Evolutionary conservation across 306 rosid species (phyloP).

Genomic region (Dalbergia cochinchinensis): DNA sequence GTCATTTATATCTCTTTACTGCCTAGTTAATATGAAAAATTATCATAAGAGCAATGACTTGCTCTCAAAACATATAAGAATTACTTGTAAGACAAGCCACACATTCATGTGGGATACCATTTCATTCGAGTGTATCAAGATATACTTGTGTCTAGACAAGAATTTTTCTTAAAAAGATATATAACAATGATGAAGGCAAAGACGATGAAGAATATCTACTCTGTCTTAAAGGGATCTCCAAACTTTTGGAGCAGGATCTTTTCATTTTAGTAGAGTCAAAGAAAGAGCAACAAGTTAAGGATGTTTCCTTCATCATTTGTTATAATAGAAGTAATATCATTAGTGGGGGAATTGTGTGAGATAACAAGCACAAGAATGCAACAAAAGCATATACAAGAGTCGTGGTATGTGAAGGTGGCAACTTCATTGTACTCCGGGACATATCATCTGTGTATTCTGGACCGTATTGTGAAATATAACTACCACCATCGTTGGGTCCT

Average conservation of each 20-base stretch:
- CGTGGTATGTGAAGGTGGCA: neutral
- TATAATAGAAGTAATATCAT: constrained; percentile 27
- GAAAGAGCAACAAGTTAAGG: constrained; percentile 15
- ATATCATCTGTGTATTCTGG: constrained; percentile 52
- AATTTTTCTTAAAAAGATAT: no score
- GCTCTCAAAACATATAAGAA: no score
- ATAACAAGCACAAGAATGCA: constrained; percentile 15
- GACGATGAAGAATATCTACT: no score
- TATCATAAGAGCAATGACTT: no score
- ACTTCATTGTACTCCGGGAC: constrained; percentile 34
- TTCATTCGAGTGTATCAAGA: no score
- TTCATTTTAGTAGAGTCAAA: constrained; percentile 36
- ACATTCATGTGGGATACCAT: no score
- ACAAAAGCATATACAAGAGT: constrained; percentile 14
- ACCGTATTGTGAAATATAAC: constrained; percentile 35
- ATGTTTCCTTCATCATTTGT: constrained; percentile 30
- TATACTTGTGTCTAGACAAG: no score
- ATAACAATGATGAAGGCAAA: no score
- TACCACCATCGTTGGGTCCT: constrained; percentile 46
- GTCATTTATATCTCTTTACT: no score
- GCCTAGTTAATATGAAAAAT: no score
- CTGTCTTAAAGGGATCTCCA: neutral
- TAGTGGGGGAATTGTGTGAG: neutral
- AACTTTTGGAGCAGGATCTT: constrained; percentile 5
- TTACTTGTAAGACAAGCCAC: no score